Percentiles rank a stretch among this genome's conserved stretches.
These are phyloP conservation scores for Prunella vulgaris DNA, from an alignment of 257 asterid species.

Conservation along the genomic window DNA sequence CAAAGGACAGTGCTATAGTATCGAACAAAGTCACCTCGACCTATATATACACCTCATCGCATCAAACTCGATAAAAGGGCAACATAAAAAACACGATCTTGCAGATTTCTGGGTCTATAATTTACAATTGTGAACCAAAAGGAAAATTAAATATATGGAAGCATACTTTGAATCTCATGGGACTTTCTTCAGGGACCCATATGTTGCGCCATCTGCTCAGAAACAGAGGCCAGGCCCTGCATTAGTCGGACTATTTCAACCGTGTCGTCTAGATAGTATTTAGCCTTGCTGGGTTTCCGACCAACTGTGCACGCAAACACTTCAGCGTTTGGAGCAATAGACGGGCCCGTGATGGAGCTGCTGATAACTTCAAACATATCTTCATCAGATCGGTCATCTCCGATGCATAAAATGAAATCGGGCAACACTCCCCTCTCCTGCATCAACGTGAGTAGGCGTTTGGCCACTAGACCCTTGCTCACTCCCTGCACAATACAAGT, in stretches of 20 bases:
- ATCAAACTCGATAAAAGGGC: background rate
- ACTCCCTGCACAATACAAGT: conserved; percentile 49
- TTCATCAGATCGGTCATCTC: conserved; percentile 81
- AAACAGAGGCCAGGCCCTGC: conserved; percentile 77
- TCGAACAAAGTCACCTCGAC: too few species aligned
- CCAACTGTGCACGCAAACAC: conserved; percentile 88
- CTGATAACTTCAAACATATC: conserved; percentile 83
- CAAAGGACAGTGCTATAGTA: too few species aligned
- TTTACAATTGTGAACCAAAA: conserved; percentile 4
- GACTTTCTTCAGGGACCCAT: too few species aligned
- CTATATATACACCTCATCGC: too few species aligned
- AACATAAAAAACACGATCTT: conserved; percentile 7
- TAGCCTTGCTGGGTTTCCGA: conserved; percentile 80
- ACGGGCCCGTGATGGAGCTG: conserved; percentile 52
- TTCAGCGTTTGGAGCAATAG: conserved; percentile 72
- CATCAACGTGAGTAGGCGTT: conserved; percentile 56
- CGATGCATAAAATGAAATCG: conserved; percentile 74
- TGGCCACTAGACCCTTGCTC: conserved; percentile 84
- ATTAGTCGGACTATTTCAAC: conserved; percentile 66
- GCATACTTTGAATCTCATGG: background rate
- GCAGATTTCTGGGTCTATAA: conserved; percentile 20
- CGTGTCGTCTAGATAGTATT: conserved; percentile 80
- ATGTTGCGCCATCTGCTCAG: conserved; percentile 39
- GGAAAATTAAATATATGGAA: background rate
- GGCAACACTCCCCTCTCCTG: conserved; percentile 57